Percentiles rank a stretch among this genome's conserved stretches.
Evolutionary conservation across 768 basidiomycete genomes (phyloP).

Genomic region (Dioszegia aurantiaca): DNA sequence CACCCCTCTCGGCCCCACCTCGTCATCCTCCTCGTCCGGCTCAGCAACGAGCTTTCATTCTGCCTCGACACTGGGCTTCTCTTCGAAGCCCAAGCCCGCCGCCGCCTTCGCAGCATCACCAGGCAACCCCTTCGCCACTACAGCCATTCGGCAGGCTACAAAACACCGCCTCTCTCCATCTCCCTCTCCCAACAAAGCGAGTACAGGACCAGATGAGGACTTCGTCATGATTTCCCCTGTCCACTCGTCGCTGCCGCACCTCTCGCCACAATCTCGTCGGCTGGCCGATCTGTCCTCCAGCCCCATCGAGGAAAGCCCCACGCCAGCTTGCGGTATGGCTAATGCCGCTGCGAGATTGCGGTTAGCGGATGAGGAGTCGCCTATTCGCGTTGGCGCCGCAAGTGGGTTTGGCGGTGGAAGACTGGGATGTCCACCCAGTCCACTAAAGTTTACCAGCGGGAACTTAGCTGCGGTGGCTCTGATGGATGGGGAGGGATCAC

Average conservation of each 20-base stretch:
- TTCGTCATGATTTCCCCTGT: slow-evolving; percentile 49
- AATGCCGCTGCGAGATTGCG: slow-evolving; percentile 37
- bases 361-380: slow-evolving; percentile 44
- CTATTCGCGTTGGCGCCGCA: no score
- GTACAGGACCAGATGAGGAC: slow-evolving; percentile 33
- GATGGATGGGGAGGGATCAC: slow-evolving; percentile 7
- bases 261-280: slow-evolving; percentile 1
- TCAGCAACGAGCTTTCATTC: slow-evolving; percentile 18
- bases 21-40: slow-evolving; percentile 15
- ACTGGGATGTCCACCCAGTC: slow-evolving; percentile 25
- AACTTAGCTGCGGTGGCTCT: slow-evolving; percentile 16
- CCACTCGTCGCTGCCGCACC: no score
- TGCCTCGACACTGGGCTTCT: slow-evolving; percentile 15
- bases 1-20: slow-evolving; percentile 6
- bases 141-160: slow-evolving; percentile 32
- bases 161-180: slow-evolving; percentile 45
- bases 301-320: slow-evolving; percentile 40
- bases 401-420: not conserved
- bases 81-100: not conserved
- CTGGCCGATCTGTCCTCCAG: slow-evolving; percentile 9
- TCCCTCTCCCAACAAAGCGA: slow-evolving; percentile 33
- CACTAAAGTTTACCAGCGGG: slow-evolving; percentile 30
- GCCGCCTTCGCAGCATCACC: slow-evolving; percentile 6
- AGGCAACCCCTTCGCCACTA: slow-evolving; percentile 26
- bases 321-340: slow-evolving; percentile 41